phyloP scores from a whole-genome alignment of 305 asterid species.

The Solanum hybrid region DNA sequence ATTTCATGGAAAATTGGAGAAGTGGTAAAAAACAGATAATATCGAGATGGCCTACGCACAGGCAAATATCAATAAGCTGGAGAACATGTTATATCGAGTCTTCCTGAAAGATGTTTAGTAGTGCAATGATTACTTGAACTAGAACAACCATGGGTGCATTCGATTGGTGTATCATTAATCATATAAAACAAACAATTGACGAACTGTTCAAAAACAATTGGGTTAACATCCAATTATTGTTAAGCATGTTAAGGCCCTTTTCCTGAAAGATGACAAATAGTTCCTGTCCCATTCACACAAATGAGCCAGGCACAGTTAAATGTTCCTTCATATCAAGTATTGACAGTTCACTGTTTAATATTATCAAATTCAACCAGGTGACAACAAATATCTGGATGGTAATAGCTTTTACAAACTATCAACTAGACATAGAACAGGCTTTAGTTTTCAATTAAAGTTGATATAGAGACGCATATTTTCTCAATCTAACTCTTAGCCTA shows the following conservation, averaged over 20 bases:
- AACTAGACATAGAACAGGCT: not conserved
- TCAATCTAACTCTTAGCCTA: not conserved
- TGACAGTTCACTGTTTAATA: not conserved
- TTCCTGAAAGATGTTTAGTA: not conserved
- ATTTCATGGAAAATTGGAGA: not conserved
- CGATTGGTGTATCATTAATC: not conserved
- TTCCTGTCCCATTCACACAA: not conserved
- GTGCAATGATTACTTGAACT: not conserved
- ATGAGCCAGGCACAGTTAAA: not conserved
- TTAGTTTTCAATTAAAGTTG: not conserved
- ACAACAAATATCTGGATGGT: not conserved
- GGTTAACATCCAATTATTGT: not conserved
- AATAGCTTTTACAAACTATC: not conserved
- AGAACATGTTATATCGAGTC: not conserved
- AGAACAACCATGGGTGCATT: not conserved
- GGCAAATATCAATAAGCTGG: not conserved
- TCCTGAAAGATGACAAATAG: not conserved
- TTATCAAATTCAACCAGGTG: not conserved
- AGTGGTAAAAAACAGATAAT: not conserved
- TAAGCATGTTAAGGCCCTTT: not conserved
- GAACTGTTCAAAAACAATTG: not conserved
- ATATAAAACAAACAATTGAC: not conserved
- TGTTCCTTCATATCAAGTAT: not conserved
- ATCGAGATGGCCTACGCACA: not conserved
- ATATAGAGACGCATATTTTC: not conserved